Percentiles rank a stretch among this genome's conserved stretches.
phyloP scores from a whole-genome alignment of 176 grass and related monocot genomes.

The Oropetium thomaeum region DNA sequence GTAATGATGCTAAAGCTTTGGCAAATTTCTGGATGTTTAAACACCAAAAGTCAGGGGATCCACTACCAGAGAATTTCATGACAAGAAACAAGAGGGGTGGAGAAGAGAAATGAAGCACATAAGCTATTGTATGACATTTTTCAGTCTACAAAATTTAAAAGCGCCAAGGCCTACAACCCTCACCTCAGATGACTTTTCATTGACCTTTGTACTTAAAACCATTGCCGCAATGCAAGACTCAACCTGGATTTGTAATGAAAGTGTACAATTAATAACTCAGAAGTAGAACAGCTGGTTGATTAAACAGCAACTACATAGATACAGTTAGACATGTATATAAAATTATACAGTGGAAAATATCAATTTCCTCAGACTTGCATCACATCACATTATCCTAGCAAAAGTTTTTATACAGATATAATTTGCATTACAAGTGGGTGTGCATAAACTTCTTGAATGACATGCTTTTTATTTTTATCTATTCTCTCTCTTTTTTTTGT shows the following conservation, averaged over 20 bases:
- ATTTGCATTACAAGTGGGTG: not conserved
- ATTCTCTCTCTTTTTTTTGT: not conserved
- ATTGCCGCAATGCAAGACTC: constrained; percentile 62
- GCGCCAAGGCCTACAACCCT: constrained; percentile 10
- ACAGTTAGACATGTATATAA: not conserved
- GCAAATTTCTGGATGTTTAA: constrained; percentile 55
- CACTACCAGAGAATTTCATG: not conserved
- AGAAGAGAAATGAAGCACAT: not conserved
- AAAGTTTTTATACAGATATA: not conserved
- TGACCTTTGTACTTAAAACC: constrained; percentile 48
- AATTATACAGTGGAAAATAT: not conserved
- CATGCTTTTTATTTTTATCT: not conserved
- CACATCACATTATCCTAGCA: not conserved
- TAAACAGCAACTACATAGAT: not conserved
- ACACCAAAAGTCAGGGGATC: constrained; percentile 8
- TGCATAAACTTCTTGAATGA: not conserved
- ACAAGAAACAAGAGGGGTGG: not conserved
- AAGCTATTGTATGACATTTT: not conserved
- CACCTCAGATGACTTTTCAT: constrained; percentile 64
- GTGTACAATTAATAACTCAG: not conserved
- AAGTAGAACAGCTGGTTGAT: not conserved
- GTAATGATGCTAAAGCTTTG: constrained; percentile 62
- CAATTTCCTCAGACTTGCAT: not conserved
- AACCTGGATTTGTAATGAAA: constrained; percentile 55
- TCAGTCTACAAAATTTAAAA: constrained; percentile 6